Evolutionary conservation across 148 eudicot genomes (phyloP), one percentile per base, ranked within the genome.

Genomic region (Polygonum aviculare): DNA sequence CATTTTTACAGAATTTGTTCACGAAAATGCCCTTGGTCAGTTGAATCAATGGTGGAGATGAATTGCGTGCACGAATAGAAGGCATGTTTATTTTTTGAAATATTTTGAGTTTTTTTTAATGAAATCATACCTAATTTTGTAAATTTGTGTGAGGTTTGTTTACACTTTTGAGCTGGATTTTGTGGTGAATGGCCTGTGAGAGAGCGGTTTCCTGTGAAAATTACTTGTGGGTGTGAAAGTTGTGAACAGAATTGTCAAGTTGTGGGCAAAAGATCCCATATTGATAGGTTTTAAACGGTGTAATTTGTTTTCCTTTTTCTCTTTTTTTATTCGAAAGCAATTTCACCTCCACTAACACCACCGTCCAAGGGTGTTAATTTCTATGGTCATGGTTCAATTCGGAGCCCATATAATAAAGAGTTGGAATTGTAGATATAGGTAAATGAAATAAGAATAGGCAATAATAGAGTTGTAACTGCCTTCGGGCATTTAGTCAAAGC

Each of bases 81-180:
- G 69, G 38, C 12, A 10, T 12, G 10, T 22, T 26, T 26, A 9
- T 62, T 62, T 62, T 65, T 36, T 36, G 44, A 14, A 65, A 3
- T 14, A 14, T 65, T 11, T 26, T 8, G 0, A 10, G 12, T 26
- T 60, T 10, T 26, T 19, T 57, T 7, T 12, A 4, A n/a, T 57
- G 39, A 31, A 14, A 1, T 63, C 40, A 11, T 67, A 67, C 44
- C 72, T 67, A 67, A 67, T 67, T 67, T 67, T 67, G 72, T 67
- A 35, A 67, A 67, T 36, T 67, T 36, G 45, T 67, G 72, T 67
- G 69, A 63, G 69, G 18, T 63, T 63, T 63, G 33, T 6, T 31
- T 63, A 45, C 72, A 67, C 72, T 67, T 67, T 67, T 67, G 44
- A 36, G 72, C 72, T 67, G 72, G n/a, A 36, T 67, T 67, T 67